Base-by-base conservation (phyloP, 2,329 filamentous ascomycete species). In the Xylogone sp. region DNA sequence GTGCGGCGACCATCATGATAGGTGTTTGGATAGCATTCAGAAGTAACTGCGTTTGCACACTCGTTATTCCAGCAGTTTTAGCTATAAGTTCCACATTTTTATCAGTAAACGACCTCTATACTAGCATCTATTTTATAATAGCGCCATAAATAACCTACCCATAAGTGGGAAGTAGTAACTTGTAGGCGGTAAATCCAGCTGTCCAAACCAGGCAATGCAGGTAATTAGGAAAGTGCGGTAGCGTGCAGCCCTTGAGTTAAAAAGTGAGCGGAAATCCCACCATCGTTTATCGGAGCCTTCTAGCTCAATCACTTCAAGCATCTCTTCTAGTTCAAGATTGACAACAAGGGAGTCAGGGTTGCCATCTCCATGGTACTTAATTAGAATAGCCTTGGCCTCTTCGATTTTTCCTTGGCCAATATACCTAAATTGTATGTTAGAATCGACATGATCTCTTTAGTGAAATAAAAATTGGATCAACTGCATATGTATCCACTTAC, bases 231-330 rank as follows among this genome's bases (percentile, higher is more conserved):
- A 71, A 2, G 77, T 68, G 19, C 77, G 66, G 61, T 79, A 79
- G n/a, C 73, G 69, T 29, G 72, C 70, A 39, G 71, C 72, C 16
- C 66, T 66, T 3, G 71, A 75, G 62, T 78, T 75, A 63, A 73
- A 69, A 18, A 82, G 67, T 55, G 79, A 78, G 9, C 75, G 67
- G 68, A 78, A 83, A 62, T 84, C 76, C 78, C 79, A 84, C 74
- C 76, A 83, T 2, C 75, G 70, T 58, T 84, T 84, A 53, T 82
- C 79, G 16, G 75, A 67, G n/a, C 69, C 69, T 6, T 71, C 74
- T 8, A 72, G 62, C 45, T 68, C 68, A 46, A 77, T 71, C 48
- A 77, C 71, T 60, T 81, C 76, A 22, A 78, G 66, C 61, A 81
- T 78, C 58, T 83, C 78, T 22, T 73, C 75, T 62, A 80, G 79